These are phyloP conservation scores for Phytophthora boehmeriae DNA, from an alignment of 352 stramenopile species.

Conservation along the genomic window DNA sequence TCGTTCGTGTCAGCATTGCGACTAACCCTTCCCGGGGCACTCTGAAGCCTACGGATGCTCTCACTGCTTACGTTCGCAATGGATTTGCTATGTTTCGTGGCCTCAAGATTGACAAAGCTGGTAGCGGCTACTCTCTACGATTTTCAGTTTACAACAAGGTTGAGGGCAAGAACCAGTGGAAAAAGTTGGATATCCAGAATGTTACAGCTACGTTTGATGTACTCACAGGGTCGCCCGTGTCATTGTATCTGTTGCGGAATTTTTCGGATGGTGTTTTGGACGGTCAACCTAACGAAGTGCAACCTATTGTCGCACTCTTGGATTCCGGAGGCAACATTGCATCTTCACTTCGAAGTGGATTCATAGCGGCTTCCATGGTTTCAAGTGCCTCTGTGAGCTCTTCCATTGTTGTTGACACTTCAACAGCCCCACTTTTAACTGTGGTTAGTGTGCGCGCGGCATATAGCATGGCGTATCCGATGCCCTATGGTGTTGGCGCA, in stretches of 20 bases:
- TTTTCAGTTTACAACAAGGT: slow-evolving; percentile 73
- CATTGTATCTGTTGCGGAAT: slow-evolving; percentile 50
- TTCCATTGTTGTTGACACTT: slow-evolving; percentile 71
- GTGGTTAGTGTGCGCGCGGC: slow-evolving; percentile 53
- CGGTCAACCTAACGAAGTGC: slow-evolving; percentile 72
- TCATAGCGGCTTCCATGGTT: slow-evolving; percentile 59
- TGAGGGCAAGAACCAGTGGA: slow-evolving; percentile 40
- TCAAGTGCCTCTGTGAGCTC: slow-evolving; percentile 65
- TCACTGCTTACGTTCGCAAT: slow-evolving; percentile 46
- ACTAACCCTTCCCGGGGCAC: slow-evolving; percentile 71
- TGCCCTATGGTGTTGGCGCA: slow-evolving; percentile 73
- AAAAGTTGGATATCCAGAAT: slow-evolving; percentile 55
- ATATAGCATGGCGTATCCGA: slow-evolving; percentile 41
- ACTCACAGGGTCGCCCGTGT: slow-evolving; percentile 50
- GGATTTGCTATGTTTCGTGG: slow-evolving; percentile 73
- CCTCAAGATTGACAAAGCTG: slow-evolving; percentile 77
- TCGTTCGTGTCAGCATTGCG: slow-evolving; percentile 65
- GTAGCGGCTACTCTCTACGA: slow-evolving; percentile 72
- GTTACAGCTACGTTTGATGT: slow-evolving; percentile 70
- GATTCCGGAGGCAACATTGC: slow-evolving; percentile 79
- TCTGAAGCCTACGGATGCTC: slow-evolving; percentile 46
- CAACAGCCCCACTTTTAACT: slow-evolving; percentile 44
- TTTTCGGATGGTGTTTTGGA: slow-evolving; percentile 76
- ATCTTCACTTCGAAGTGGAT: slow-evolving; percentile 46
- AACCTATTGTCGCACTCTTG: slow-evolving; percentile 65